Evolutionary conservation across 1,139 yeast genomes (phyloP).

Genomic region (Geotrichum macrosporum): DNA sequence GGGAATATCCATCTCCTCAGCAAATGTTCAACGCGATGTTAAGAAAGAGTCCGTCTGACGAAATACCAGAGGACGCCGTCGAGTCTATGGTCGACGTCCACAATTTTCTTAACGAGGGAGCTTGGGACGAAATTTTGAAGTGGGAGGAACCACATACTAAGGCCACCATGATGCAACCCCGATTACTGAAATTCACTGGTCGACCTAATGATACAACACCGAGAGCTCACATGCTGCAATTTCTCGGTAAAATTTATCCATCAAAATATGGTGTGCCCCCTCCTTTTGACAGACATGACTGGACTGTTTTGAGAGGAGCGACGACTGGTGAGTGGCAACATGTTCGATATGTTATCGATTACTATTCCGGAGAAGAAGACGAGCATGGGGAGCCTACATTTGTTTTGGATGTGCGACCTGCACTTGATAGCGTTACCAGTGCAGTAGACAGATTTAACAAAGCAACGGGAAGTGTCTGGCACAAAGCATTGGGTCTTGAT

Average conservation of each 20-base stretch:
- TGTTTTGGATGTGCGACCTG: slow-evolving; percentile 91
- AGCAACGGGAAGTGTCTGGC: slow-evolving; percentile 47
- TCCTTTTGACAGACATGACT: slow-evolving; percentile 97
- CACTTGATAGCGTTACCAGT: slow-evolving; percentile 63
- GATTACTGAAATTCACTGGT: slow-evolving; percentile 83
- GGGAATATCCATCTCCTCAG: slow-evolving; percentile 99
- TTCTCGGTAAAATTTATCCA: slow-evolving; percentile 69
- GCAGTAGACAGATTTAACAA: slow-evolving; percentile 62
- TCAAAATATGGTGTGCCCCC: slow-evolving; percentile 66
- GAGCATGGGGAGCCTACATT: slow-evolving; percentile 86
- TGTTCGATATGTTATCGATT: slow-evolving; percentile 90
- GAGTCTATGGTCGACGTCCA: slow-evolving; percentile 97
- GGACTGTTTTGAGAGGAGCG: slow-evolving; percentile 80
- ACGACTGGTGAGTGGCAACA: slow-evolving; percentile 49
- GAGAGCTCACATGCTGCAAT: slow-evolving; percentile 69
- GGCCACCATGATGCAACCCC: slow-evolving; percentile 56
- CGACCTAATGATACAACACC: slow-evolving; percentile 86
- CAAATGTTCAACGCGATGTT: slow-evolving; percentile 98
- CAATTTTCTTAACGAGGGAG: slow-evolving; percentile 93
- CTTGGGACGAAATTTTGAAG: slow-evolving; percentile 88
- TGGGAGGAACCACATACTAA: slow-evolving; percentile 74
- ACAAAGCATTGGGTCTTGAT: slow-evolving; percentile 44
- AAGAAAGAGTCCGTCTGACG: slow-evolving; percentile 77
- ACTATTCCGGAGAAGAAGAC: slow-evolving; percentile 89
- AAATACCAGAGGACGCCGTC: slow-evolving; percentile 90